Conservation (phyloP, 1,284 basidiomycete genomes). For the Sanghuangporus baumii region DNA sequence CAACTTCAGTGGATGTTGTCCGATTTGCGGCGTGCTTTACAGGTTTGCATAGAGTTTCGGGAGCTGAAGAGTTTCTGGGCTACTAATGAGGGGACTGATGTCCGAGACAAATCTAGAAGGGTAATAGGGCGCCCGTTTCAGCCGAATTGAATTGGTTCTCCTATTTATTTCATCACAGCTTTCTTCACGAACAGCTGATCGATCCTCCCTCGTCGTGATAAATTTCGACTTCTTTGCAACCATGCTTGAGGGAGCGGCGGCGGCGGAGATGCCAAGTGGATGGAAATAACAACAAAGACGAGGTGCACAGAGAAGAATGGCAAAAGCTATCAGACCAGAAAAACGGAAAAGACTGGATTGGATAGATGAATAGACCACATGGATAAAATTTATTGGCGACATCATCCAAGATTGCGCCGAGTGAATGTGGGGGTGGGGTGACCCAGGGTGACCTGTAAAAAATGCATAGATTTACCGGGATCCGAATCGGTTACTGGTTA, state of each 20-base stretch:
- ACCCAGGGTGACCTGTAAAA: neutral
- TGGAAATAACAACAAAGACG: neutral
- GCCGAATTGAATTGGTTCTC: neutral
- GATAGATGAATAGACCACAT: neutral
- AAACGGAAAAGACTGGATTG: neutral
- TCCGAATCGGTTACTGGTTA: constrained; percentile 1
- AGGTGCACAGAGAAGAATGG: neutral
- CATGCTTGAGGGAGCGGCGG: no score
- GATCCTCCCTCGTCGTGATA: neutral
- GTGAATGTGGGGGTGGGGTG: neutral
- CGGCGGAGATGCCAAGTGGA: neutral
- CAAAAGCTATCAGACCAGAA: neutral
- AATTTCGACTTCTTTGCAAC: neutral
- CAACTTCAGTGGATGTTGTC: neutral
- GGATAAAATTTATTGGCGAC: neutral
- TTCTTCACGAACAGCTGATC: neutral
- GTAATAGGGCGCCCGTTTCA: neutral
- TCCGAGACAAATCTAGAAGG: neutral
- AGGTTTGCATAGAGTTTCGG: neutral
- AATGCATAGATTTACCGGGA: neutral
- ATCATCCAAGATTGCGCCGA: neutral
- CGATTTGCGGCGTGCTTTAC: neutral
- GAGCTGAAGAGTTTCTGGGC: neutral
- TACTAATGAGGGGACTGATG: neutral
- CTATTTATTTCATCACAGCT: neutral